phyloP scores from a whole-genome alignment of 2,329 filamentous ascomycete species.

The Beauveria australis region DNA sequence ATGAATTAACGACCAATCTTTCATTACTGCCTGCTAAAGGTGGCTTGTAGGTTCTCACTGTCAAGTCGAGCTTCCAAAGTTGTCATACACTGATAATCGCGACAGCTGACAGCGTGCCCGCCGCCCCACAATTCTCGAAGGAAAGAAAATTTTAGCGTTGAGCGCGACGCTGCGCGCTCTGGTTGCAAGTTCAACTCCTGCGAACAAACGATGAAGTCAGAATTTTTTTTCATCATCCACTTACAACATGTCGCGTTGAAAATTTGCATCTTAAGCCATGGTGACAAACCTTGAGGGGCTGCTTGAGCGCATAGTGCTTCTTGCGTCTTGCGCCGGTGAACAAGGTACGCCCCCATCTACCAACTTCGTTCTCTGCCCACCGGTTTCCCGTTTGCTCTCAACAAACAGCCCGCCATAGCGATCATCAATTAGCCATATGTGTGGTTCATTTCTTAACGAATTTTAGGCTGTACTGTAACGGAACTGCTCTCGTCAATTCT shows the following conservation, averaged over 20 bases:
- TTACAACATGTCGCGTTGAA: neutral
- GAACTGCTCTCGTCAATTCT: constrained; percentile 26
- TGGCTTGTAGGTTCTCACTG: no score
- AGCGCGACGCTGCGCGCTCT: neutral
- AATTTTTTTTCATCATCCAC: constrained; percentile 1
- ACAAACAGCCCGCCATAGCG: neutral
- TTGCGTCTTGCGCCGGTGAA: constrained; percentile 31
- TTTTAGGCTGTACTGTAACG: constrained; percentile 23
- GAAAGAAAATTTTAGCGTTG: constrained; percentile 3
- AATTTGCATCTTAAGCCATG: constrained; percentile 18
- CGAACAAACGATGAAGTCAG: neutral
- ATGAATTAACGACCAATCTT: neutral
- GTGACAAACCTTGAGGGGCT: constrained; percentile 31
- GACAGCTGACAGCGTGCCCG: no score
- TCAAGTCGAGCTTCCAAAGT: no score
- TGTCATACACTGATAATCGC: no score
- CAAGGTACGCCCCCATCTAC: constrained; percentile 21
- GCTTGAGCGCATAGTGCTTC: constrained; percentile 27
- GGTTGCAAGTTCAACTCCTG: constrained; percentile 12
- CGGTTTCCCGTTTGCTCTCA: neutral
- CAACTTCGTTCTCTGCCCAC: no score
- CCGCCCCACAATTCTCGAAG: neutral
- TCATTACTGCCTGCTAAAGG: no score
- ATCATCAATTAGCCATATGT: neutral
- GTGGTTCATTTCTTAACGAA: neutral